Percentiles rank a stretch among this genome's conserved stretches.
phyloP scores from a whole-genome alignment of 176 grass and related monocot genomes.

The Panicum miliaceum region DNA sequence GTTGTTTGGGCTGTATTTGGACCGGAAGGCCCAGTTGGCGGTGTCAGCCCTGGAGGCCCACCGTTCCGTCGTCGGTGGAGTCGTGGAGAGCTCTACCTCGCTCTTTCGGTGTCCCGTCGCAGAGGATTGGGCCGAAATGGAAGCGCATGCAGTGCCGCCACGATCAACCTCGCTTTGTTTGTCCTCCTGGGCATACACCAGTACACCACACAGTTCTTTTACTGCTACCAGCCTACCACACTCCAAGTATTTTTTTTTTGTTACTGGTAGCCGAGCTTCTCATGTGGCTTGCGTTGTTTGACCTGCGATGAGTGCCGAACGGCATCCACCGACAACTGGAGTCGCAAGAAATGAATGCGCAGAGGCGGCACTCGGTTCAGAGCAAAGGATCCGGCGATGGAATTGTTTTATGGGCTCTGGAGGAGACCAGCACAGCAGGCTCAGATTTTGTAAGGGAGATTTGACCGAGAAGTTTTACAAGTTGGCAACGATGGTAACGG shows the following conservation, averaged over 20 bases:
- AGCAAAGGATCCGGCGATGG: slow-evolving; percentile 16
- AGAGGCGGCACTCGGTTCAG: slow-evolving; percentile 38
- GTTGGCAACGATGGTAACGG: background rate
- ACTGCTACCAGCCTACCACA: background rate
- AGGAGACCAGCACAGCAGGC: background rate
- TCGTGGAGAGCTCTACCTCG: background rate
- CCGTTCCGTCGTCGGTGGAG: slow-evolving; percentile 10
- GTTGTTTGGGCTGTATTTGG: slow-evolving; percentile 27
- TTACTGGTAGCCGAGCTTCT: background rate
- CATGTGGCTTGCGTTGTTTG: slow-evolving; percentile 38
- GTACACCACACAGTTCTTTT: background rate
- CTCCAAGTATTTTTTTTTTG: too few species aligned
- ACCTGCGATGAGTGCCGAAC: background rate
- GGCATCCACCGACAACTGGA: slow-evolving; percentile 57
- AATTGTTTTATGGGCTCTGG: slow-evolving; percentile 13
- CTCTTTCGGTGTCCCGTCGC: background rate
- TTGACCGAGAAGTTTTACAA: background rate
- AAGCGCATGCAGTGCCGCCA: background rate
- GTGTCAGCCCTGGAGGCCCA: background rate
- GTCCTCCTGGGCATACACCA: background rate
- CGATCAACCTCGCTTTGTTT: slow-evolving; percentile 24
- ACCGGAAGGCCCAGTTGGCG: background rate
- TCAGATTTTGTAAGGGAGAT: slow-evolving; percentile 2
- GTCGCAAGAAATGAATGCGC: slow-evolving; percentile 39
- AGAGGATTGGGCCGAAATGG: background rate